These are phyloP conservation scores for Rutstroemia sp. DNA, from an alignment of 2,329 filamentous ascomycete species.

Conservation along the genomic window DNA sequence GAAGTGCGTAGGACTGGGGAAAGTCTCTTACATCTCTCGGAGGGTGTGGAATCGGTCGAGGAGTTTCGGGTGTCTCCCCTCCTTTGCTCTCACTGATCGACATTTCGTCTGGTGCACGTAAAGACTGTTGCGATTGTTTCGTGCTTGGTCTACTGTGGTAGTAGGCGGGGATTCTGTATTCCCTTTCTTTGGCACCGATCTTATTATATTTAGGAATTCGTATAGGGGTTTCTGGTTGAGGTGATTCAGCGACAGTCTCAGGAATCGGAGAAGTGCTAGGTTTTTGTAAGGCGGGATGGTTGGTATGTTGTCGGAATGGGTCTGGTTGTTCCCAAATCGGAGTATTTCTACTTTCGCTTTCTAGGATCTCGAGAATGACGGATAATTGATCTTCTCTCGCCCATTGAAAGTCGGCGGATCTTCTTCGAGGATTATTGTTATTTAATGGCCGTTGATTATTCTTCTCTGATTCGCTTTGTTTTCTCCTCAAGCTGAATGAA, in stretches of 20 bases:
- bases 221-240: not conserved
- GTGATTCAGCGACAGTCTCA: not conserved
- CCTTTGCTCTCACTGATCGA: not conserved
- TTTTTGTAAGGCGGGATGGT: not conserved
- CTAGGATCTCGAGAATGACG: constrained; percentile 19
- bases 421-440: constrained; percentile 1
- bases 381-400: constrained; percentile 23
- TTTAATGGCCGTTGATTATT: not conserved
- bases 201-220: not conserved
- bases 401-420: constrained; percentile 14
- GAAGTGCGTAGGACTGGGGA: not conserved
- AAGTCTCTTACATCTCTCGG: constrained; percentile 6
- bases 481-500: not conserved
- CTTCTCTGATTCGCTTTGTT: not conserved
- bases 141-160: not conserved
- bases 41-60: constrained; percentile 1
- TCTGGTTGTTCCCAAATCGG: constrained; percentile 8
- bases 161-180: constrained; percentile 1
- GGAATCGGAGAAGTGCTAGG: not conserved
- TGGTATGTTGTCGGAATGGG: not conserved
- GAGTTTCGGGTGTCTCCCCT: constrained; percentile 7
- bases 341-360: constrained; percentile 12
- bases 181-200: not conserved
- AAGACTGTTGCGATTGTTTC: not conserved
- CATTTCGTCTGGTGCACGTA: not conserved